Evolutionary conservation across 2,329 filamentous ascomycete species (phyloP), one percentile per base, ranked within the genome.

Genomic region (Talaromyces rugulosus): DNA sequence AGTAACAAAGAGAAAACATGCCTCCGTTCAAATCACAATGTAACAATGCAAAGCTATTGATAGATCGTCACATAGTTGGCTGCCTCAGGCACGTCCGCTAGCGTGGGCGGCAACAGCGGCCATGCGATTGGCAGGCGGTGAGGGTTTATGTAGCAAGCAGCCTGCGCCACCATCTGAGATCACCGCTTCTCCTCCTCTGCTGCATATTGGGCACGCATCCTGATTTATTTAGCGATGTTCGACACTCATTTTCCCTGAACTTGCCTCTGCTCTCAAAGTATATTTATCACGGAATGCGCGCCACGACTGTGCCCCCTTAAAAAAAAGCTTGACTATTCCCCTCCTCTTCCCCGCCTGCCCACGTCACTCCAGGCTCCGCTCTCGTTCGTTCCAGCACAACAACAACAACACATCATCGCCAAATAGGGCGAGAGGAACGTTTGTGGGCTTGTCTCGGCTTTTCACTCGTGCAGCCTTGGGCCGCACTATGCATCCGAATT

Each of bases 341-440:
- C 27, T 30, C 11, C 61, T 42, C 55, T 34, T 34, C 61, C 56
- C 56, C 61, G 56, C 56, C 56, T 59, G 52, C 61, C 57, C 57
- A 62, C 61, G 61, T 59, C 61, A 62, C 61, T 55, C 42, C 56
- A 34, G 50, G 36, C 36, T 62, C 27, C 60, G 56, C 60, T 47
- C 44, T 47, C 44, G 44, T 47, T 23, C 23, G 33, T 47, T 27
- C 44, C 18, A 47, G 44, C 44, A 56, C 42, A 59, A 44, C 47
- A 27, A 44, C 42, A 47, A n/a, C 50, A 59, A 61, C 27, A 28
- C n/a, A 34, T 40, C n/a, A 34, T 40, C n/a, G 40, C 36, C 36
- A 27, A 40, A 56, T 16, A 27, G 18, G 12, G 40, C 16, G 34
- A 31, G 14, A 44, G 8, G 7, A 9, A 27, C 31, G 16, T 47